Evolutionary conservation across 208 protist genomes (phyloP).

Genomic region (Angomonas ambiguus): DNA sequence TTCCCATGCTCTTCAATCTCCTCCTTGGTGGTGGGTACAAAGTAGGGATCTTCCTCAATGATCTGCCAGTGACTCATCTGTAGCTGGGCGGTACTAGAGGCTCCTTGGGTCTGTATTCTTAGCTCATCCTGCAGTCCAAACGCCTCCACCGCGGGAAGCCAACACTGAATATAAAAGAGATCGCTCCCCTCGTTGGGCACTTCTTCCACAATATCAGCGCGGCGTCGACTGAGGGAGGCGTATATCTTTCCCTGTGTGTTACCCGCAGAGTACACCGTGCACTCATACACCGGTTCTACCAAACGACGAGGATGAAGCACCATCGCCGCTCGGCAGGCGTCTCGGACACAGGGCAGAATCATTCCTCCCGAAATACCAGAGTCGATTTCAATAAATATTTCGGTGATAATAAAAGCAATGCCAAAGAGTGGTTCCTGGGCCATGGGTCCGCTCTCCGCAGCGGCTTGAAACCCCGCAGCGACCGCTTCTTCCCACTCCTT

Average conservation of each 20-base stretch:
- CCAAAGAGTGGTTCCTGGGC: slow-evolving; percentile 97
- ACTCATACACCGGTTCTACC: slow-evolving; percentile 96
- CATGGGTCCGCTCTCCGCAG: slow-evolving; percentile 92
- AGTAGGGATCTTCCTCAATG: slow-evolving; percentile 95
- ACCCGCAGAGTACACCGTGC: slow-evolving; percentile 94
- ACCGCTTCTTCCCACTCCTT: slow-evolving; percentile 79
- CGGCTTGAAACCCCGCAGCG: slow-evolving; percentile 95
- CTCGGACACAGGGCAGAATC: slow-evolving; percentile 91
- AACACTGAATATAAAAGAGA: slow-evolving; percentile 93
- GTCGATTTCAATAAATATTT: slow-evolving; percentile 42
- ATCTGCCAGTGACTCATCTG: slow-evolving; percentile 93
- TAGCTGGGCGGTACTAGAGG: slow-evolving; percentile 92
- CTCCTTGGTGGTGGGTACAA: slow-evolving; percentile 95
- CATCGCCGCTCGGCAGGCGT: slow-evolving; percentile 93
- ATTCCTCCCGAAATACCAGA: slow-evolving; percentile 79
- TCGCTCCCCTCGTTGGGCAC: slow-evolving; percentile 95
- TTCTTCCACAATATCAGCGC: slow-evolving; percentile 93
- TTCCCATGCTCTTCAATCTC: slow-evolving; percentile 95
- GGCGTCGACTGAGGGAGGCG: slow-evolving; percentile 78
- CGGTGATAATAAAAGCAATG: slow-evolving; percentile 83
- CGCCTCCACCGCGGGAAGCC: slow-evolving; percentile 95
- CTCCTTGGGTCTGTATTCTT: slow-evolving; percentile 92
- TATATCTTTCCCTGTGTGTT: slow-evolving; percentile 87
- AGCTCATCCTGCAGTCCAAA: slow-evolving; percentile 97
- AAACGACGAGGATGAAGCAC: slow-evolving; percentile 88